These are phyloP conservation scores for Xylariaceae sp. DNA, from an alignment of 2,329 filamentous ascomycete species.

Conservation along the genomic window DNA sequence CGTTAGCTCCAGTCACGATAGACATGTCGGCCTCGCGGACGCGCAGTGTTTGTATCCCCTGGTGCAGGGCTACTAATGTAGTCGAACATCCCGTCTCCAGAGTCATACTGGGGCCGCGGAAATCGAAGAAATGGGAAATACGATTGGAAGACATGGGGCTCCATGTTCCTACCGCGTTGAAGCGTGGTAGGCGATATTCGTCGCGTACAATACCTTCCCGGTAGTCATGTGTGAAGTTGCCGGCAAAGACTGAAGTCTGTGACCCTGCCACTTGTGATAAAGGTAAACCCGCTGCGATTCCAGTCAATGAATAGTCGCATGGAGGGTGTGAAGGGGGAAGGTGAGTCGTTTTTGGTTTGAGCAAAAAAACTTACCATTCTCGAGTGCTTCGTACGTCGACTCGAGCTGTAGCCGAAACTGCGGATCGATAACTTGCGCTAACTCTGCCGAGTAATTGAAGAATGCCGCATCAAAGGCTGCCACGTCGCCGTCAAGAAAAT, in stretches of 20 bases:
- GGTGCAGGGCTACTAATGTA: slow-evolving; percentile 50
- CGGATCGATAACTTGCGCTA: slow-evolving; percentile 32
- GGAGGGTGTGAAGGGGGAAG: no score
- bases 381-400: slow-evolving; percentile 28
- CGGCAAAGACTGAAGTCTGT: slow-evolving; percentile 13
- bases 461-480: background rate
- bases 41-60: slow-evolving; percentile 48
- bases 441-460: slow-evolving; percentile 29
- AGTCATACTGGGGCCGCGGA: slow-evolving; percentile 53
- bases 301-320: no score
- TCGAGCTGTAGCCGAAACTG: slow-evolving; percentile 32
- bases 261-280: slow-evolving; percentile 9
- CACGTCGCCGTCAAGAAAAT: background rate
- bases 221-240: slow-evolving; percentile 8
- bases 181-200: background rate
- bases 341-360: background rate
- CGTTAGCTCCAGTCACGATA: slow-evolving; percentile 27
- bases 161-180: slow-evolving; percentile 46
- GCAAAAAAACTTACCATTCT: slow-evolving; percentile 26
- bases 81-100: slow-evolving; percentile 58
- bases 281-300: slow-evolving; percentile 9
- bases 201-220: slow-evolving; percentile 3
- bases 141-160: slow-evolving; percentile 53
- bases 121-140: slow-evolving; percentile 52
- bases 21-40: slow-evolving; percentile 41